These are phyloP conservation scores for Blastosporella zonata DNA, from an alignment of 1,284 basidiomycete species.

Conservation along the genomic window DNA sequence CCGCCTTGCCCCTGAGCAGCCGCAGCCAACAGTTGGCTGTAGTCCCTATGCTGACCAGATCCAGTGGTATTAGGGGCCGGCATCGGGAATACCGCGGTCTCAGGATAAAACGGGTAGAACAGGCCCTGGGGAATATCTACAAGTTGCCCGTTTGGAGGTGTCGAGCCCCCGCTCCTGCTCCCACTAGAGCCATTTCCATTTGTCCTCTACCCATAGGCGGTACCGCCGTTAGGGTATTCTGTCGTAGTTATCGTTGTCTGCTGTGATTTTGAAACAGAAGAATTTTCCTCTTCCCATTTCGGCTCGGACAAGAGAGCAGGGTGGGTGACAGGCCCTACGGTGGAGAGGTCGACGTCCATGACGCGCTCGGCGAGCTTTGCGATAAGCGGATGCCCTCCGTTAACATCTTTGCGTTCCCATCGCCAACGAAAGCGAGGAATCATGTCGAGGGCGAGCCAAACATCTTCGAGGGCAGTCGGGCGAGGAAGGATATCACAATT, in stretches of 20 bases:
- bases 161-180: constrained; percentile 30
- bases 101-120: constrained; percentile 75
- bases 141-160: constrained; percentile 43
- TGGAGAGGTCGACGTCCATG: constrained; percentile 62
- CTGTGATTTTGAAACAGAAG: constrained; percentile 34
- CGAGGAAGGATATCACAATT: constrained; percentile 62
- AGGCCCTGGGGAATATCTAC: constrained; percentile 62
- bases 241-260: constrained; percentile 46
- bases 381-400: constrained; percentile 76
- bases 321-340: constrained; percentile 53
- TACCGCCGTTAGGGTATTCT: constrained; percentile 20
- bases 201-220: constrained; percentile 34
- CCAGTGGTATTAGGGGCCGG: constrained; percentile 23
- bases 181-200: constrained; percentile 22
- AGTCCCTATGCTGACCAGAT: constrained; percentile 38
- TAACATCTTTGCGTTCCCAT: constrained; percentile 78
- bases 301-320: constrained; percentile 63
- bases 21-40: constrained; percentile 51
- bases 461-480: constrained; percentile 68
- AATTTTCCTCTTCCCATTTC: constrained; percentile 60
- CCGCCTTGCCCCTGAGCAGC: constrained; percentile 49
- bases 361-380: constrained; percentile 75
- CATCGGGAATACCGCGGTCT: constrained; percentile 29
- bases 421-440: constrained; percentile 82
- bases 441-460: constrained; percentile 81